Evolutionary conservation across 1,139 yeast species (phyloP).

Genomic region (Casaregolazyma suthepensis): DNA sequence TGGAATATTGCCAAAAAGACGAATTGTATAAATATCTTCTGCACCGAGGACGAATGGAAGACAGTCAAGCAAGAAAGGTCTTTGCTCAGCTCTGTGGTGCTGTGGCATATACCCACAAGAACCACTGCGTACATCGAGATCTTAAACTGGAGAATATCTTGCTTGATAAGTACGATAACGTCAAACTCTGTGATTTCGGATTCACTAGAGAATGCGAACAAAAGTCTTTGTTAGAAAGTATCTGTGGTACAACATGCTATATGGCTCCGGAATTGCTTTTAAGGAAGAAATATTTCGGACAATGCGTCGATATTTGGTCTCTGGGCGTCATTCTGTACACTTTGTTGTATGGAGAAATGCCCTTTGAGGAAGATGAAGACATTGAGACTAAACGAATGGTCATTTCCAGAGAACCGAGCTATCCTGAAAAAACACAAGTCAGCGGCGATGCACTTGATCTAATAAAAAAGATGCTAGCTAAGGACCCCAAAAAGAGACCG

Average conservation of each 20-base stretch:
- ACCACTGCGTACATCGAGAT: conserved; percentile 85
- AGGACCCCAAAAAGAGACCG: conserved; percentile 64
- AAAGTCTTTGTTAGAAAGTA: conserved; percentile 60
- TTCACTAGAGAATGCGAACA: conserved; percentile 75
- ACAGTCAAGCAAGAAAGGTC: conserved; percentile 50
- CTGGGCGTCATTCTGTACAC: conserved; percentile 91
- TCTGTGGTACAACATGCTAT: conserved; percentile 92
- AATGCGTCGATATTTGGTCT: conserved; percentile 84
- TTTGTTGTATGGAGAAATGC: conserved; percentile 80
- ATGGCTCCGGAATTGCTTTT: conserved; percentile 91
- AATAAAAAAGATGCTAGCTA: conserved; percentile 50
- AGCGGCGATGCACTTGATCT: conserved; percentile 47
- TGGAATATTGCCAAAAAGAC: conserved; percentile 82
- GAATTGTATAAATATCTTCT: conserved; percentile 75
- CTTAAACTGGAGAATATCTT: conserved; percentile 80
- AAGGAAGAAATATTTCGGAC: conserved; percentile 63
- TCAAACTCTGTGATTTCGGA: conserved; percentile 88
- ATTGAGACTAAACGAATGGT: conserved; percentile 55
- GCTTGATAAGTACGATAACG: conserved; percentile 60
- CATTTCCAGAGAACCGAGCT: conserved; percentile 58
- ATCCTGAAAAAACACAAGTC: conserved; percentile 34
- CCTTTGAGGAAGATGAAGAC: conserved; percentile 80
- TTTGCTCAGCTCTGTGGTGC: conserved; percentile 80
- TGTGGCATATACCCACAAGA: conserved; percentile 74
- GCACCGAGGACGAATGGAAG: conserved; percentile 39